Conservation (phyloP, 805 yeast genomes). For the Jamesozyma piceae region DNA sequence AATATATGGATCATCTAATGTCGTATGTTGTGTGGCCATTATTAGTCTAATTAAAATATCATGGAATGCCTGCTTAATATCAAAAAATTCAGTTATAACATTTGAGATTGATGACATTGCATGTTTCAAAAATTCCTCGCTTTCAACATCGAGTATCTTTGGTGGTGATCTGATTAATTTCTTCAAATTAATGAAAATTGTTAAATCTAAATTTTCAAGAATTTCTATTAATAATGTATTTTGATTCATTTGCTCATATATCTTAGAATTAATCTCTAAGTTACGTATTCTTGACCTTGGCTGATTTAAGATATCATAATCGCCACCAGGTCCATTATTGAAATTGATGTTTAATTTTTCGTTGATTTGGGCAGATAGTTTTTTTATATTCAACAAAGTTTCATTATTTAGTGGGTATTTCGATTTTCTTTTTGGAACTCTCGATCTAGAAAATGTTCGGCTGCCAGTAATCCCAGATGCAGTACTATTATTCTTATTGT, state of each 20-base stretch:
- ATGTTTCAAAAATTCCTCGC: constrained; percentile 27
- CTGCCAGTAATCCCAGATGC: constrained; percentile 2
- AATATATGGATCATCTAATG: constrained; percentile 66
- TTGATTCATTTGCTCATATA: constrained; percentile 27
- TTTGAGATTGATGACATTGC: constrained; percentile 22
- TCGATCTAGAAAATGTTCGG: constrained; percentile 4
- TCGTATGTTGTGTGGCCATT: constrained; percentile 59
- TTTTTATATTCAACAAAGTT: constrained; percentile 19
- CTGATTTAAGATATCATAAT: constrained; percentile 9
- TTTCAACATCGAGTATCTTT: constrained; percentile 20
- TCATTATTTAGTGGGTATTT: constrained; percentile 22
- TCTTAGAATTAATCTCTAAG: constrained; percentile 21
- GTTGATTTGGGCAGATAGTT: constrained; percentile 14
- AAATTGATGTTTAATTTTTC: constrained; percentile 14
- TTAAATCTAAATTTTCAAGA: constrained; percentile 27
- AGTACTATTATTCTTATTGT: background rate
- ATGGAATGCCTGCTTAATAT: constrained; percentile 64
- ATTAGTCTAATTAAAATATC: constrained; percentile 48
- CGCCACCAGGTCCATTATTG: constrained; percentile 3
- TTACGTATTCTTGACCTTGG: constrained; percentile 11
- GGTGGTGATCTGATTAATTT: constrained; percentile 15
- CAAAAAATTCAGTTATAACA: constrained; percentile 56
- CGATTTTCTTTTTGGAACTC: constrained; percentile 11
- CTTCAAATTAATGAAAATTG: constrained; percentile 24
- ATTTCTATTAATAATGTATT: constrained; percentile 22